Base-by-base conservation (phyloP, 768 basidiomycete genomes). In the Cystofilobasidium ferigula region DNA sequence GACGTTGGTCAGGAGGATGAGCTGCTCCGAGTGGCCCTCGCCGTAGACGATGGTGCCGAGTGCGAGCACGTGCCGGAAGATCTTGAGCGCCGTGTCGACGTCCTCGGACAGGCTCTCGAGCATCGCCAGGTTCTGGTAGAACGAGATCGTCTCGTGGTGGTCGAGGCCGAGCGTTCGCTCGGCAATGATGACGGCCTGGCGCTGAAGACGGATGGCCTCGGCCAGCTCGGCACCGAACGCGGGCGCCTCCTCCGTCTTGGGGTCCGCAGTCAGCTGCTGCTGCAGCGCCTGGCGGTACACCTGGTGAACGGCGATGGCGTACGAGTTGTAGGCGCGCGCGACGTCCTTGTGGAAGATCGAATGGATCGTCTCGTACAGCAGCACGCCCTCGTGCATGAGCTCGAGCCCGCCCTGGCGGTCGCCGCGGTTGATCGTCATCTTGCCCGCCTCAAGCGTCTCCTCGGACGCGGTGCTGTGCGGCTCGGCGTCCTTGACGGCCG, bases 261-360 rank as follows among this genome's bases (percentile, higher is more conserved):
- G 70, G 53, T 51, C 61, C 14, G 69, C 61, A 20, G 68, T 69
- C 20, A 69, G 62, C 68, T 73, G 74, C 70, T 71, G 72, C 73
- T 74, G 69, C 68, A 73, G 65, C 75, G 42, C 65, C 76, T 73
- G 36, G 53, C 68, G 62, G 59, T 57, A 73, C 28, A 79, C 71
- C 53, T 71, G 73, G 70, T 79, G 76, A 61, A 78, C 75, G 7
- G 75, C 71, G 56, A 77, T 73, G 3, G 77, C 76, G 66, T 78
- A 77, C 40, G 72, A 65, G 71, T 78, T 77, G 74, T 78, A 79
- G 26, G 76, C 76, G 14, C 70, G 61, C 0, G 78, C 78, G 28
- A 78, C 75, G 63, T 78, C 78, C 30, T 78, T 76, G 72, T 80
- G 79, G 32, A 79, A 72, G 53, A 76, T 70, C 7, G 77, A 77